Conservation (phyloP, 371 early-diverging fungal genomes). For the Zopfochytrium polystomum region DNA sequence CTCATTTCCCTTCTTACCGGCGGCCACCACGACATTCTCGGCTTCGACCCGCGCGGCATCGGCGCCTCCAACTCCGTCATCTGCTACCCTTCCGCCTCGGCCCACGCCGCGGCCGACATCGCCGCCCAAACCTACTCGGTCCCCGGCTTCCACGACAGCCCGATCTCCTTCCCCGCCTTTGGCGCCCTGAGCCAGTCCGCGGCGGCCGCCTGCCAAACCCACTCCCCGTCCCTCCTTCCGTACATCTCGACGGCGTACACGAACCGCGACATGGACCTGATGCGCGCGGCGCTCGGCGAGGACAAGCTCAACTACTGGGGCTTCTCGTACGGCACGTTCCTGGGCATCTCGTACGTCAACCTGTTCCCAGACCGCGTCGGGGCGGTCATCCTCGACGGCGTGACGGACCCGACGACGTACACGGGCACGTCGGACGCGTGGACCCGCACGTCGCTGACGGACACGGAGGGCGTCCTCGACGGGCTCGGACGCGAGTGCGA, state of each 20-base stretch:
- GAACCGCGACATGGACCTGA: constrained; percentile 39
- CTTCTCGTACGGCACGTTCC: constrained; percentile 37
- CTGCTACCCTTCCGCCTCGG: constrained; percentile 29
- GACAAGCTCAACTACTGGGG: constrained; percentile 36
- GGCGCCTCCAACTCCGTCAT: constrained; percentile 26
- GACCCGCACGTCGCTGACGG: constrained; percentile 15
- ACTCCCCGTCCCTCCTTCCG: constrained; percentile 20
- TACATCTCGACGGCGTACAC: constrained; percentile 36
- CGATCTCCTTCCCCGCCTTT: too few relatives aligned
- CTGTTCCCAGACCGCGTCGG: constrained; percentile 45
- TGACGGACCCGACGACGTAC: constrained; percentile 34
- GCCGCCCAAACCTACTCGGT: background rate
- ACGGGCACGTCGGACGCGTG: constrained; percentile 22
- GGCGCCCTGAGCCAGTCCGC: too few relatives aligned
- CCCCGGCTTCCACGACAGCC: too few relatives aligned
- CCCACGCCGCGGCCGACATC: background rate
- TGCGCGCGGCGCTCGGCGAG: constrained; percentile 33
- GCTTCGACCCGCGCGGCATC: constrained; percentile 43
- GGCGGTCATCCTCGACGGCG: constrained; percentile 39
- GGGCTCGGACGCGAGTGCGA: constrained; percentile 25
- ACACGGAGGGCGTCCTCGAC: constrained; percentile 25
- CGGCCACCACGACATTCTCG: too few relatives aligned
- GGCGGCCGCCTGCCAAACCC: constrained; percentile 18
- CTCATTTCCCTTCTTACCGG: constrained; percentile 34
- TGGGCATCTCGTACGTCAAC: constrained; percentile 42